Evolutionary conservation across 306 rosid species (phyloP), one percentile per base, ranked within the genome.

Genomic region (Vigna unguiculata): DNA sequence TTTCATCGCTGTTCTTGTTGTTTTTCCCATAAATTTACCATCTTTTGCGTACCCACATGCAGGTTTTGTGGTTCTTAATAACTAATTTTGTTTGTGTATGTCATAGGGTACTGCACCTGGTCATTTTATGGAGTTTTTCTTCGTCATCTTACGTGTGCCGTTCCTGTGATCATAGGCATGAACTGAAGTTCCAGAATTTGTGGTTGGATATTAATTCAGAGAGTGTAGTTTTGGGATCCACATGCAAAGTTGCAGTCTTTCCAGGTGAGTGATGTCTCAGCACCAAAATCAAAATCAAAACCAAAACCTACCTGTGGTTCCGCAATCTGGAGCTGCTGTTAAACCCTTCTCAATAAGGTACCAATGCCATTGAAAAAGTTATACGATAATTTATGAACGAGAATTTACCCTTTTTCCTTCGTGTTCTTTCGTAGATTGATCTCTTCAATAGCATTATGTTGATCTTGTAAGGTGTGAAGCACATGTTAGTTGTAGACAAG

Each of bases 301-400:
- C 15, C 87, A 75, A 78, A 87, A 76, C 82, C 88, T 85, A 46
- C 47, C 67, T 53, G 58, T 60, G 60, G 66, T 38, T 76, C 81
- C 59, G 36, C 78, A 55, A 69, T 81, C 88, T 30, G 82, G 54
- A 71, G 67, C 81, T 34, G 87, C 78, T 55, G 55, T 53, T 28
- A 68, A 67, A n/a, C 78, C 90, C 55, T 90, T 90, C 85, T 87
- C 87, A 11, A 68, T 90, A 75, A 90, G 94, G 94, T 82, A 65
- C 65, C 5, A 54, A 19, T 41, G 43, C 30, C 59, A 66, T 76
- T 48, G 24, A 54, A 57, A 34, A 58, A 2, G 16, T 13, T 20
- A 32, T 32, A 17, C 36, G 21, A 51, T 78, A 53, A 9, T 46
- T 47, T 47, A 24, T 68, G 4, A 40, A 15, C 47, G n/a, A 7